Evolutionary conservation across 108 stramenopile species (phyloP), one percentile per base, ranked within the genome.

Genomic region (Cyclostephanos tholiformis): DNA sequence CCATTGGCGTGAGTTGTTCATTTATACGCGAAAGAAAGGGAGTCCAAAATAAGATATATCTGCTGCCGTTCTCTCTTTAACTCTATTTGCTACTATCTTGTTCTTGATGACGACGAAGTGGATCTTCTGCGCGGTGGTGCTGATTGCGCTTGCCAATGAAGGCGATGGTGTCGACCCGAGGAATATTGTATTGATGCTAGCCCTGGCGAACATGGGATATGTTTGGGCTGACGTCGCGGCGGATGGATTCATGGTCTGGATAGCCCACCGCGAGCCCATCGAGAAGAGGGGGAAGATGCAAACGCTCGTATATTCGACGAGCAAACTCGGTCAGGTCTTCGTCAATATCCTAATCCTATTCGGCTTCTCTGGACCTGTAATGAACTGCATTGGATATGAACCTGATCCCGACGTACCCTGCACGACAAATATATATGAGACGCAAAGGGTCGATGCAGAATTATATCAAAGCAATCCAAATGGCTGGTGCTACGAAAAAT

Each of bases 171-270:
- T 77, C 11, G 60, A 73, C 16, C 76, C 81, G 11, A 19, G 71
- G 25, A 19, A 52, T n/a, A 52, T 82, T 29, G 82, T 78, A 7
- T 29, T 82, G 22, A 70, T 70, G 67, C 59, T 82, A 25, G 72
- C 81, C 0, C 10, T 78, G 26, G 81, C 81, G 2, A 82, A 82
- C 30, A 13, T 64, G 58, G 69, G 80, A 26, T 78, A 78, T 61
- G 78, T 83, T 17, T 75, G 74, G 80, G 78, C 83, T 8, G 83
- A 84, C 44, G 79, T 84, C 14, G 74, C 77, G 19, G 53, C 71
- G 36, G 79, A 80, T 67, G 79, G 83, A 5, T 81, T 84, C 65
- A 77, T 81, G 79, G 83, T 84, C 0, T 84, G 79, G 79, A 58
- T 84, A 14, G 83, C 83, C 13, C 83, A 84, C 64, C 75, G 75